phyloP scores from a whole-genome alignment of 495 filamentous ascomycete genomes.

The Talaromyces borbonicus region DNA sequence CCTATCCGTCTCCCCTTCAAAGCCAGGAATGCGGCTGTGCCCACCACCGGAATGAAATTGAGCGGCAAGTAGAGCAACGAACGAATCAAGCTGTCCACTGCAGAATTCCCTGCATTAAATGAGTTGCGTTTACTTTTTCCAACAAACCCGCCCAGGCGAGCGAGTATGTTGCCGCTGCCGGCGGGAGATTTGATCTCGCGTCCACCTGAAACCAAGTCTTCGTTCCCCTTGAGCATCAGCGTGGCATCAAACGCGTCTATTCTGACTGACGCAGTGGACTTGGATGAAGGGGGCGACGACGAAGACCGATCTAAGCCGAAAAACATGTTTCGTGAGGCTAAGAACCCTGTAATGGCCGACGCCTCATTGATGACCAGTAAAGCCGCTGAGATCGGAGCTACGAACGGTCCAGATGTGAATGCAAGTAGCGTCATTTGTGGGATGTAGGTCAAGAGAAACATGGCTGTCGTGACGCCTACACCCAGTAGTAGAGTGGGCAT shows the following conservation, averaged over 20 bases:
- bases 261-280: background rate
- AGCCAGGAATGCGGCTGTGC: conserved; percentile 67
- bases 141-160: conserved; percentile 61
- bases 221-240: conserved; percentile 44
- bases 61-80: conserved; percentile 75
- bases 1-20: conserved; percentile 56
- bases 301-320: background rate
- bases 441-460: conserved; percentile 88
- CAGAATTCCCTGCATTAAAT: conserved; percentile 33
- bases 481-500: conserved; percentile 61
- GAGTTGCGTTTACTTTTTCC: conserved; percentile 29
- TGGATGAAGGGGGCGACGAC: background rate
- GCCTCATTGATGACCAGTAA: conserved; percentile 75
- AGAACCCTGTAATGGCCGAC: conserved; percentile 52
- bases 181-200: conserved; percentile 52
- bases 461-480: conserved; percentile 56
- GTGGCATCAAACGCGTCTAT: conserved; percentile 88
- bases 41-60: conserved; percentile 85
- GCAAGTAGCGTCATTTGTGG: conserved; percentile 72
- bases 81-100: conserved; percentile 38
- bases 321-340: background rate
- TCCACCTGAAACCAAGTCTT: conserved; percentile 56
- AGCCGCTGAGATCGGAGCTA: conserved; percentile 59
- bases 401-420: conserved; percentile 78
- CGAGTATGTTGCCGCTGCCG: conserved; percentile 42